phyloP scores from a whole-genome alignment of 257 asterid genomes.

The Petunia secreta region DNA sequence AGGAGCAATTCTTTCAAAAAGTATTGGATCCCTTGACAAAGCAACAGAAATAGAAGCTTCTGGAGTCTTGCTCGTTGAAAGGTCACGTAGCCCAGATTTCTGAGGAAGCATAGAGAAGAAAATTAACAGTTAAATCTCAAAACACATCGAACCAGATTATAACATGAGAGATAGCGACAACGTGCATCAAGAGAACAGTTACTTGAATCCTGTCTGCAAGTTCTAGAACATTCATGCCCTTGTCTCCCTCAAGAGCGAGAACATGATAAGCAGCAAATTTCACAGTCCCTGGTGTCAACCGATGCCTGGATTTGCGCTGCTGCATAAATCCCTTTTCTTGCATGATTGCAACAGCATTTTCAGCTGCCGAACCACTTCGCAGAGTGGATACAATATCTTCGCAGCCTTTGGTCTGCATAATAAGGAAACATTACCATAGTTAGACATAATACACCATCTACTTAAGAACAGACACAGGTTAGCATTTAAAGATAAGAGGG shows the following conservation, averaged over 20 bases:
- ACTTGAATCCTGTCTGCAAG: constrained; percentile 99
- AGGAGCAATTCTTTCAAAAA: constrained; percentile 97
- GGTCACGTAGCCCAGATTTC: constrained; percentile 99
- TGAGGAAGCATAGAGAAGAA: constrained; percentile 31
- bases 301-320: constrained; percentile 91
- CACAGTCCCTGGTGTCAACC: constrained; percentile 98
- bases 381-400: constrained; percentile 84
- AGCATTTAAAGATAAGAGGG: neutral
- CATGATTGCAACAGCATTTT: constrained; percentile 91
- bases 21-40: constrained; percentile 94
- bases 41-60: constrained; percentile 99
- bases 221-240: constrained; percentile 89
- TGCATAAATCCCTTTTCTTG: constrained; percentile 80
- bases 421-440: constrained; percentile 9
- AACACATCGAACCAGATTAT: neutral
- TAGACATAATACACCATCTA: constrained; percentile 10
- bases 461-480: neutral
- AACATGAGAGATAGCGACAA: constrained; percentile 13
- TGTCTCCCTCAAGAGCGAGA: constrained; percentile 98
- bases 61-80: constrained; percentile 96
- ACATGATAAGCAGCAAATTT: constrained; percentile 99
- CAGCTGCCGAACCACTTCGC: constrained; percentile 94
- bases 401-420: constrained; percentile 77
- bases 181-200: constrained; percentile 23
- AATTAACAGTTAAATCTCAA: constrained; percentile 30